Evolutionary conservation across 1,284 basidiomycete species (phyloP).

Genomic region (Apiotrichum akiyoshidainum): DNA sequence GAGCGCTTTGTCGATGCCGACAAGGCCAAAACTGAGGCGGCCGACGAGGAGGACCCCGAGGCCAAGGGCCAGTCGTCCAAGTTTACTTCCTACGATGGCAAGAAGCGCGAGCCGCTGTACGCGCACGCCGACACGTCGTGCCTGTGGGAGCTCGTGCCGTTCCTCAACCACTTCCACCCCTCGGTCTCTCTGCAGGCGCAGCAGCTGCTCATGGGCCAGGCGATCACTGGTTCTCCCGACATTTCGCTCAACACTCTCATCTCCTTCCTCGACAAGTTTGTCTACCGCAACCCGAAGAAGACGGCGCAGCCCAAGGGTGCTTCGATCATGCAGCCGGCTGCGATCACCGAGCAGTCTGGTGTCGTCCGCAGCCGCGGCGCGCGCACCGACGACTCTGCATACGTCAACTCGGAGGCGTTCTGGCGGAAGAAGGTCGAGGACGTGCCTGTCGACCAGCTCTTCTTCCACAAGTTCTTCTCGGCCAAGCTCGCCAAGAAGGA

Average conservation of each 20-base stretch:
- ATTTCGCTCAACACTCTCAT: conserved; percentile 88
- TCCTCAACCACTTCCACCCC: conserved; percentile 86
- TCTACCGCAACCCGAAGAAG: conserved; percentile 96
- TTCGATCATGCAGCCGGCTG: conserved; percentile 94
- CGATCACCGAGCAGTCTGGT: conserved; percentile 61
- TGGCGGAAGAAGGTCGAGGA: conserved; percentile 69
- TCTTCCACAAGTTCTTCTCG: conserved; percentile 57
- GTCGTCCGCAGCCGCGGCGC: conserved; percentile 70
- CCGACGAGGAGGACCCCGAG: conserved; percentile 12
- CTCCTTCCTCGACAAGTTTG: conserved; percentile 83
- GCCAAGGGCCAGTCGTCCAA: conserved; percentile 15
- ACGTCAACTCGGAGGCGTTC: conserved; percentile 65
- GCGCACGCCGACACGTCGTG: conserved; percentile 78
- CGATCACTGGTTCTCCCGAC: conserved; percentile 75
- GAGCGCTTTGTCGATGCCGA: conserved; percentile 56
- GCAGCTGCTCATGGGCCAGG: conserved; percentile 67
- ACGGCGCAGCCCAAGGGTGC: conserved; percentile 64
- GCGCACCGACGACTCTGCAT: conserved; percentile 45
- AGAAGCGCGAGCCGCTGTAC: conserved; percentile 87
- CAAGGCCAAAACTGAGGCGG: conserved; percentile 17
- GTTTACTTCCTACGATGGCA: conserved; percentile 64
- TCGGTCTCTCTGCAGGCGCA: conserved; percentile 80
- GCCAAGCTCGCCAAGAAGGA: conserved; percentile 57
- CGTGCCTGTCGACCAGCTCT: conserved; percentile 81
- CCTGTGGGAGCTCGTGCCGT: conserved; percentile 82